Percentiles rank a stretch among this genome's conserved stretches.
Conservation (phyloP, 495 filamentous ascomycete genomes). For the Echria macrotheca region DNA sequence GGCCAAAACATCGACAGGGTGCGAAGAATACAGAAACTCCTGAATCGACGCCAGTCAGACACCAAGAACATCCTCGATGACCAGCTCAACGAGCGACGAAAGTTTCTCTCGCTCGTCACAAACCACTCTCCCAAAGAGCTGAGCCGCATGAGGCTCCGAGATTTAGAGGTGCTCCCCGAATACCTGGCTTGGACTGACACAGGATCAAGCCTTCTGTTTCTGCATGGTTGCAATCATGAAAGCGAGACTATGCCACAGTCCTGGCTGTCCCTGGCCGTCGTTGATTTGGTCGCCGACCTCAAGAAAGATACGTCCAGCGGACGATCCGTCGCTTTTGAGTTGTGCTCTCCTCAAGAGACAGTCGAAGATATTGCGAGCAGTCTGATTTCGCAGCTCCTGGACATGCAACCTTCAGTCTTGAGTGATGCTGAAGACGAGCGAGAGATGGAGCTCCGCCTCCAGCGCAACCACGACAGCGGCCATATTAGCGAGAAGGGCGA, state of each 20-base stretch:
- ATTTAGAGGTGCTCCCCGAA: background rate
- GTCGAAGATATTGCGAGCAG: background rate
- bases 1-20: slow-evolving; percentile 2
- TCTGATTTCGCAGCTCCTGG: slow-evolving; percentile 3
- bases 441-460: slow-evolving; percentile 1
- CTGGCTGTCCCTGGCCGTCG: slow-evolving; percentile 5
- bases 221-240: slow-evolving; percentile 5
- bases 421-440: slow-evolving; percentile 4
- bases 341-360: background rate
- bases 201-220: background rate
- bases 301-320: background rate
- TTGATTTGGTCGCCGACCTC: background rate
- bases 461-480: background rate
- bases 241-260: slow-evolving; percentile 1
- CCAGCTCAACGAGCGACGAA: background rate
- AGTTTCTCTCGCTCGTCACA: background rate
- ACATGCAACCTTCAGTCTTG: slow-evolving; percentile 3
- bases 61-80: background rate
- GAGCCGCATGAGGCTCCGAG: background rate
- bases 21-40: background rate
- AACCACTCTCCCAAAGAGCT: background rate
- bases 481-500: background rate
- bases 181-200: background rate
- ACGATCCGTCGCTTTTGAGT: background rate
- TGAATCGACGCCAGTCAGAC: background rate